Conservation (phyloP, 2,329 filamentous ascomycete species). For the Diaporthe sp. region DNA sequence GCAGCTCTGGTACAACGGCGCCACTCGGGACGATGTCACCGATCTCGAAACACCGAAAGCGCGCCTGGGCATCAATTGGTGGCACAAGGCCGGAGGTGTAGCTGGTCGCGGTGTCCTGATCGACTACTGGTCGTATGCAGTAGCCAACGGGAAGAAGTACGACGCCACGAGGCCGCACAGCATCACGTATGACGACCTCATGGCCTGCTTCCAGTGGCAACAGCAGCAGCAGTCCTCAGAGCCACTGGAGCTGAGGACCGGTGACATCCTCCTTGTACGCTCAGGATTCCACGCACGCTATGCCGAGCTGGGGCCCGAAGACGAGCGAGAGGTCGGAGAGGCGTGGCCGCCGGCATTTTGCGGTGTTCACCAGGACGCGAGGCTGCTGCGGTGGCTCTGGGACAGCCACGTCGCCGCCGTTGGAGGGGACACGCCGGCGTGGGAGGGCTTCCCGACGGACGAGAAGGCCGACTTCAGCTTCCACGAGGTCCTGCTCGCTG, state of each 20-base stretch:
- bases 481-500: slow-evolving; percentile 50
- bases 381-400: slow-evolving; percentile 70
- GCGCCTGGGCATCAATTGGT: slow-evolving; percentile 27
- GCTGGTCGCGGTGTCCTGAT: slow-evolving; percentile 36
- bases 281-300: slow-evolving; percentile 29
- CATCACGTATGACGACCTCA: slow-evolving; percentile 10
- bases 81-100: slow-evolving; percentile 10
- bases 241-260: slow-evolving; percentile 15
- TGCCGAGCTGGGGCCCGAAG: neutral
- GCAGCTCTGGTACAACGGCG: slow-evolving; percentile 24
- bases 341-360: slow-evolving; percentile 26
- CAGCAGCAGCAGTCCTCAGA: slow-evolving; percentile 6
- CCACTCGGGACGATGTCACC: slow-evolving; percentile 1
- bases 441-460: slow-evolving; percentile 71
- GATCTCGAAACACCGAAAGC: neutral
- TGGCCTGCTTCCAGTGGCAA: slow-evolving; percentile 17
- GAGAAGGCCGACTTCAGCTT: slow-evolving; percentile 32
- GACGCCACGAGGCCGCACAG: slow-evolving; percentile 4
- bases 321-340: neutral
- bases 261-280: slow-evolving; percentile 33
- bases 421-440: slow-evolving; percentile 72
- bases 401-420: slow-evolving; percentile 78
- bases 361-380: slow-evolving; percentile 11
- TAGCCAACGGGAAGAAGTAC: slow-evolving; percentile 8
- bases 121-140: slow-evolving; percentile 24